A percentile compares a stretch with the other conserved stretches of the same genome.
Evolutionary conservation across 1,139 yeast genomes (phyloP).

Genomic region (Zygotorulaspora mrakii): DNA sequence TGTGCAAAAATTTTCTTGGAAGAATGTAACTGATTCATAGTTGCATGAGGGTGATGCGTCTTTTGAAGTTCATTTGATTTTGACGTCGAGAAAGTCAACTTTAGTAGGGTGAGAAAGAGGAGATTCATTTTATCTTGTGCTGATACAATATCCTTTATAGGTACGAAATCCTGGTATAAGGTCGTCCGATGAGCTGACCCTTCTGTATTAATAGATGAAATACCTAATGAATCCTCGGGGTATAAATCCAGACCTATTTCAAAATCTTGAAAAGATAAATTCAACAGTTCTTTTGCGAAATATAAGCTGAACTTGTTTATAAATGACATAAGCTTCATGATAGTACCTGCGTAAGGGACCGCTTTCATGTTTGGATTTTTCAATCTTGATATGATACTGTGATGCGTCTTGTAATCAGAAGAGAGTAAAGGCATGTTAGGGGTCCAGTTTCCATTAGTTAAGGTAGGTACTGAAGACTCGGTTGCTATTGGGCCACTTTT

Average conservation of each 20-base stretch:
- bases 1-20: constrained; percentile 29
- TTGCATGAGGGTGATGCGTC: constrained; percentile 27
- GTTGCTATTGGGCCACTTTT: constrained; percentile 2
- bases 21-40: constrained; percentile 18
- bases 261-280: constrained; percentile 47
- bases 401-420: constrained; percentile 30
- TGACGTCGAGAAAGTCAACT: constrained; percentile 26
- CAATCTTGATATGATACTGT: constrained; percentile 31
- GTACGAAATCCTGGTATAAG: constrained; percentile 31
- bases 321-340: constrained; percentile 44
- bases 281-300: constrained; percentile 36
- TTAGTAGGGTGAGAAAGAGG: constrained; percentile 28
- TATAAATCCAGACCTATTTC: constrained; percentile 48
- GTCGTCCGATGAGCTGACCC: constrained; percentile 17
- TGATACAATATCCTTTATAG: constrained; percentile 29
- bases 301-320: constrained; percentile 43
- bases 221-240: constrained; percentile 18
- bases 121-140: constrained; percentile 34
- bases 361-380: constrained; percentile 35
- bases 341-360: constrained; percentile 46
- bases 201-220: constrained; percentile 14
- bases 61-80: constrained; percentile 31
- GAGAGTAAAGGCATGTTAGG: constrained; percentile 29
- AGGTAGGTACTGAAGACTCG: constrained; percentile 21
- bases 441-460: constrained; percentile 26